Base-by-base conservation (phyloP, 176 grass and related monocot species). In the Pontederia crassipes region DNA sequence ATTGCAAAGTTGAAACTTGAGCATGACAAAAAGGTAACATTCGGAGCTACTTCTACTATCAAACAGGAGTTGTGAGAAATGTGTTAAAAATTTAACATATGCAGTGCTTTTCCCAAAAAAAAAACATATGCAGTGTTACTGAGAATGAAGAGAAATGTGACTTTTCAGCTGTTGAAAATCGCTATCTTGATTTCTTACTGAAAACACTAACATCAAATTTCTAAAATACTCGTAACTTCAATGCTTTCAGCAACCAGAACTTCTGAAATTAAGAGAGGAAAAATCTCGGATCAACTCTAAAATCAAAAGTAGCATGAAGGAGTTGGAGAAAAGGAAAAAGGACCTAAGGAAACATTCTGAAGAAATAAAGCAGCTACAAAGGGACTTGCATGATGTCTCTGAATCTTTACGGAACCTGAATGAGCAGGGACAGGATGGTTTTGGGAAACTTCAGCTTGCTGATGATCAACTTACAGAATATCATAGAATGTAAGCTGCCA, bases 271-370 rank as follows among this genome's bases (percentile, higher is more conserved):
- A 62, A 97, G 80, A 73, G 92, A 97, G 52, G 83, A 97, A 79
- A 90, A 65, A 76, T 91, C 92, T 62, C 83, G 92, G n/a, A 81
- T 97, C 49, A 85, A 82, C 77, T 97, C 92, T 46, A 97, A 97
- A 88, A 90, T 97, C 54, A 97, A 97, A 80, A 97, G 92, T 60
- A 87, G 81, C 76, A 83, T 74, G 53, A 97, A 97, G 66, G 87
- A 97, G 81, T 80, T 90, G 47, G 87, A 97, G 6, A 97, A 79
- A 75, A 97, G 87, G 75, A 97, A 90, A 78, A 84, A 97, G 49
- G 92, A 97, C 63, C 74, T 80, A 73, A 90, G 77, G 67, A 90
- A 88, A 50, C 87, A 97, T 78, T 35, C 66, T 20, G 75, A 77
- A 80, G 84, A 91, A 78, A 77, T 88, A 58, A 79, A 64, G 74